Percentiles rank a stretch among this genome's conserved stretches.
phyloP scores from a whole-genome alignment of 257 asterid species.

The Petunia axillaris region DNA sequence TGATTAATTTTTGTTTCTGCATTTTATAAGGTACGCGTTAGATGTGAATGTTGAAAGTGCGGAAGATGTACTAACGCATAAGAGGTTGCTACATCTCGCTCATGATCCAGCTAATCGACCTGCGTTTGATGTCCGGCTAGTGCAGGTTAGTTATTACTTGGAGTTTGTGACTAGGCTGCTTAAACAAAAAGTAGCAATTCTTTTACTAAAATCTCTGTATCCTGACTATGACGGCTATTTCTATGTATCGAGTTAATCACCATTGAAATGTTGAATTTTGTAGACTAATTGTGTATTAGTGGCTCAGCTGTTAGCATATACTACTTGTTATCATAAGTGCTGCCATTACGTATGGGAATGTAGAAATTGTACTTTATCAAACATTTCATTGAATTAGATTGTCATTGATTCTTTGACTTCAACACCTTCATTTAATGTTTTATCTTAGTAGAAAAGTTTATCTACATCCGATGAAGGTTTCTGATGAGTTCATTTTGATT shows the following conservation, averaged over 20 bases:
- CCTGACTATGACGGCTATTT: too few relatives aligned
- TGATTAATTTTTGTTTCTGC: slow-evolving; percentile 38
- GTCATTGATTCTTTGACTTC: not conserved
- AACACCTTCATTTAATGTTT: slow-evolving; percentile 3
- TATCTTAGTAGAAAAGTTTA: not conserved
- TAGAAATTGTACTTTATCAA: not conserved
- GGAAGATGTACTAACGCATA: slow-evolving; percentile 93
- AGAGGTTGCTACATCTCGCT: slow-evolving; percentile 79
- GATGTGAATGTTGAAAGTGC: slow-evolving; percentile 98
- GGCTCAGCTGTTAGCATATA: not conserved
- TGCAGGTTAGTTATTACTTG: slow-evolving; percentile 60
- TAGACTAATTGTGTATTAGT: not conserved
- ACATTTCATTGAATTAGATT: slow-evolving; percentile 12
- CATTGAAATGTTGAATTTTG: not conserved
- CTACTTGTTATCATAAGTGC: not conserved
- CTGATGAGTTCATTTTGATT: not conserved
- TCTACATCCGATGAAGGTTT: not conserved
- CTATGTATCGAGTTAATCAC: too few relatives aligned
- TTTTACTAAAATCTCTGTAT: too few relatives aligned
- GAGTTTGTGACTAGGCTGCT: too few relatives aligned
- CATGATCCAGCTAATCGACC: slow-evolving; percentile 90
- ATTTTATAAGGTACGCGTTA: slow-evolving; percentile 73
- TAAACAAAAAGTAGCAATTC: too few relatives aligned
- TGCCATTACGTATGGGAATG: not conserved
- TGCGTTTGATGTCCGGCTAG: slow-evolving; percentile 91